Base-by-base conservation (phyloP, 768 basidiomycete genomes). In the Naganishia vaughanmartiniae region DNA sequence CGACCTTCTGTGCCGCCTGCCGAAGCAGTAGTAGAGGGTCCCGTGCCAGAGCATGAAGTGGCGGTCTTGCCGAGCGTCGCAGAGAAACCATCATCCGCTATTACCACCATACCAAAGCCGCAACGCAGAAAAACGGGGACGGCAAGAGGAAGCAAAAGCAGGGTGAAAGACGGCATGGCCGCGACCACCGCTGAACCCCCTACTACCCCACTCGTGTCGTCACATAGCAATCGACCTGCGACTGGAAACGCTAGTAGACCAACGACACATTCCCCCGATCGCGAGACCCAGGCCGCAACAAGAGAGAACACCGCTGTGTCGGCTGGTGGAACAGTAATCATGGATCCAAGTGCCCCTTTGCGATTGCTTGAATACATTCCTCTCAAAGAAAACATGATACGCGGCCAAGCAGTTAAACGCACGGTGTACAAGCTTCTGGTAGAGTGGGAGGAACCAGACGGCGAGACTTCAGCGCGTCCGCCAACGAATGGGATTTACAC, bases 341-440 rank as follows among this genome's bases (percentile, higher is more conserved):
- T 42, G 60, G 60, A 63, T 17, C 30, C 36, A 12, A 63, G 60
- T 30, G 60, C 60, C 11, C 67, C 70, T n/a, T 19, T 66, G 21
- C 60, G 69, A 14, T n/a, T 71, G 26, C 55, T 80, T 54, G 78
- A 80, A 48, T 80, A 75, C 58, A 80, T 76, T 9, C 78, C 78
- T 19, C 73, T 78, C 6, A 26, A 63, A 17, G 36, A 36, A 28
- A 63, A 63, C 39, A 63, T 63, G 34, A 15, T 63, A 24, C 60
- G 60, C 26, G 39, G 60, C 14, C 60, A 63, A 45, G 24, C 39
- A 7, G 60, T 63, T 11, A 30, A 42, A 42, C 39, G 28, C 24
- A 30, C 39, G 2, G 60, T 63, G 4, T 11, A 26, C 42, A 45
- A 45, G 48, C 67, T 80, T 30, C 73, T 76, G 58, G 65, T 73